These are phyloP conservation scores for Hypoxylon sp. DNA, from an alignment of 2,329 filamentous ascomycete species.

Conservation along the genomic window DNA sequence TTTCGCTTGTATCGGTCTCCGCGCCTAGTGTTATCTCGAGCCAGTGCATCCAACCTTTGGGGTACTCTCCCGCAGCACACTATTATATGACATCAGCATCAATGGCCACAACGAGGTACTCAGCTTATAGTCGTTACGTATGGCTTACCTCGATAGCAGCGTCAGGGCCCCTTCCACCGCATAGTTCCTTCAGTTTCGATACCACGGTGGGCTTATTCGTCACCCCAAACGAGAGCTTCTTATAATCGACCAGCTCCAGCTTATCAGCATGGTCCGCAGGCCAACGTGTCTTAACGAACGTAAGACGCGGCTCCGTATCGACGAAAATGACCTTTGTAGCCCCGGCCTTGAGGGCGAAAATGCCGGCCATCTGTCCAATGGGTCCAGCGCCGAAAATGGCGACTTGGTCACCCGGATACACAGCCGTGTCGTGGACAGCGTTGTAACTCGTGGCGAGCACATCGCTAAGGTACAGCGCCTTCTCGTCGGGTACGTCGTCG, in stretches of 20 bases:
- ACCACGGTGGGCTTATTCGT: constrained; percentile 75
- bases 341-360: constrained; percentile 82
- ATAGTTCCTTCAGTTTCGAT: constrained; percentile 79
- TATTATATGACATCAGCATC: constrained; percentile 60
- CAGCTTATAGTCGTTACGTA: no score
- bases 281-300: constrained; percentile 75
- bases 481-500: constrained; percentile 85
- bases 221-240: constrained; percentile 70
- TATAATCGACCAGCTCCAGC: constrained; percentile 79
- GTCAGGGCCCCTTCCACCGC: constrained; percentile 80
- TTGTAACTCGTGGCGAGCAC: constrained; percentile 86
- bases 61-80: constrained; percentile 72
- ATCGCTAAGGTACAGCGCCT: constrained; percentile 85
- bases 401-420: constrained; percentile 82
- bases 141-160: constrained; percentile 64
- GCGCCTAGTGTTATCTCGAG: constrained; percentile 72
- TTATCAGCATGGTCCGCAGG: constrained; percentile 64
- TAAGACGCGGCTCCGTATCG: constrained; percentile 79
- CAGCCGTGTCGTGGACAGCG: constrained; percentile 84
- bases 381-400: constrained; percentile 90
- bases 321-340: constrained; percentile 84
- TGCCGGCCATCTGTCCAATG: constrained; percentile 85
- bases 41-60: constrained; percentile 73
- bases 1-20: constrained; percentile 88
- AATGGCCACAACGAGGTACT: neutral